Percentiles rank a stretch among this genome's conserved stretches.
Conservation (phyloP, 768 basidiomycete species). For the Trametopsis cervina region DNA sequence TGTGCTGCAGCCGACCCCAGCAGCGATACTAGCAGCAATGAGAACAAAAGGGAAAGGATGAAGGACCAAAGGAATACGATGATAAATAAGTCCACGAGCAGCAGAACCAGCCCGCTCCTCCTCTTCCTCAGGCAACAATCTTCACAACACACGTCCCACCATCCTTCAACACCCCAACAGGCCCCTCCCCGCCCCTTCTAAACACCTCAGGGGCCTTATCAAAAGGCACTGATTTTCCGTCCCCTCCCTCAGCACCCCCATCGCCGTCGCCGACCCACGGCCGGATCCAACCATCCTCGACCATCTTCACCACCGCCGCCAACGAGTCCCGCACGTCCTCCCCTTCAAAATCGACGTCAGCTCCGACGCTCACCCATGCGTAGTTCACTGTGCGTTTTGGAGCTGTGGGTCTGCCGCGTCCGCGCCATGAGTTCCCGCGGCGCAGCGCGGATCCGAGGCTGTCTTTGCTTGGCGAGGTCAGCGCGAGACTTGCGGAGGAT, state of each 20-base stretch:
- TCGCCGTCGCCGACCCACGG: conserved; percentile 30
- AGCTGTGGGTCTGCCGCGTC: conserved; percentile 5
- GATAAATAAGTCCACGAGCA: too few species aligned
- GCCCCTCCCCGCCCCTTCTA: conserved; percentile 18
- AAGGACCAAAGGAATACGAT: too few species aligned
- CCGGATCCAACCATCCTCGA: conserved; percentile 32
- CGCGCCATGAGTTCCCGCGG: neutral
- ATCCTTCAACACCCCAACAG: conserved; percentile 22
- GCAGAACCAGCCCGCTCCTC: too few species aligned
- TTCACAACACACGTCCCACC: conserved; percentile 28
- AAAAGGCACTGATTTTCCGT: conserved; percentile 42
- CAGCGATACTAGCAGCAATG: too few species aligned
- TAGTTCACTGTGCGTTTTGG: conserved; percentile 52
- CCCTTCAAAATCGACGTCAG: conserved; percentile 82
- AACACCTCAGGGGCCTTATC: conserved; percentile 51
- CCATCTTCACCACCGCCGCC: conserved; percentile 32
- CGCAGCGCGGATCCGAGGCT: conserved; percentile 7
- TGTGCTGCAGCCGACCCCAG: too few species aligned
- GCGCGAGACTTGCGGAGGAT: neutral
- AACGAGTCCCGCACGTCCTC: conserved; percentile 57
- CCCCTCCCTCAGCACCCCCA: conserved; percentile 24
- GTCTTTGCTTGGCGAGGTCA: conserved; percentile 11
- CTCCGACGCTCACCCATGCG: conserved; percentile 74
- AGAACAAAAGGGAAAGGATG: too few species aligned
- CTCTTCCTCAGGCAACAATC: conserved; percentile 17